phyloP scores from a whole-genome alignment of 2,329 filamentous ascomycete species.

The Fusarium tjaetaba region DNA sequence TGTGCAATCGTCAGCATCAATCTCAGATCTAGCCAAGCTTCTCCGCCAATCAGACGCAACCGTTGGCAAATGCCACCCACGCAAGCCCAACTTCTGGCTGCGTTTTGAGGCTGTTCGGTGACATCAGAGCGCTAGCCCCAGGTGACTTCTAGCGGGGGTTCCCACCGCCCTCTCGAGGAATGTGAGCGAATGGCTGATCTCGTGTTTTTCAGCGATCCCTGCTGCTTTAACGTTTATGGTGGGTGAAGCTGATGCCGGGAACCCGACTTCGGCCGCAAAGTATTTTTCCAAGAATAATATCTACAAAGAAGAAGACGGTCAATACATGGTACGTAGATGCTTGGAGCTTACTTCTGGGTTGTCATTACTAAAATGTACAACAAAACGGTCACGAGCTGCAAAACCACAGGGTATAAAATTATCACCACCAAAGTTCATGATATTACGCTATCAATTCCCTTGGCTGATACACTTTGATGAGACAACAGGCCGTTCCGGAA shows the following conservation, averaged over 20 bases:
- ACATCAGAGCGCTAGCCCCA: slow-evolving; percentile 31
- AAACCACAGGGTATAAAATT: background rate
- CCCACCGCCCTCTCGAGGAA: slow-evolving; percentile 6
- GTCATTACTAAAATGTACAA: background rate
- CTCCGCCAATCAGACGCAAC: slow-evolving; percentile 18
- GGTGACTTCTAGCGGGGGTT: slow-evolving; percentile 20
- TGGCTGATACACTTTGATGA: slow-evolving; percentile 9
- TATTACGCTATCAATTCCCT: slow-evolving; percentile 11
- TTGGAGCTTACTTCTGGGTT: background rate
- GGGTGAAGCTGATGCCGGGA: slow-evolving; percentile 1
- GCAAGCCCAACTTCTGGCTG: slow-evolving; percentile 5
- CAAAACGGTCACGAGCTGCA: background rate
- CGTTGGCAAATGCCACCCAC: slow-evolving; percentile 21
- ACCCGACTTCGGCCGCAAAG: slow-evolving; percentile 34
- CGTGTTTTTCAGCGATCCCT: slow-evolving; percentile 36
- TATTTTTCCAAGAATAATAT: background rate
- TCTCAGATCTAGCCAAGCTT: slow-evolving; percentile 28
- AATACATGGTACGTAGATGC: background rate
- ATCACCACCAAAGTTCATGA: slow-evolving; percentile 18
- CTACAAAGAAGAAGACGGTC: background rate
- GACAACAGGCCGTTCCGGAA: slow-evolving; percentile 11
- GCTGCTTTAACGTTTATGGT: slow-evolving; percentile 6
- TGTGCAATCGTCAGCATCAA: slow-evolving; percentile 36
- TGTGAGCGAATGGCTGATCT: slow-evolving; percentile 30
- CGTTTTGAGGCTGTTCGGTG: slow-evolving; percentile 18